These are phyloP conservation scores for Ustanciosporium gigantosporum DNA, from an alignment of 1,284 basidiomycete species.

Conservation along the genomic window DNA sequence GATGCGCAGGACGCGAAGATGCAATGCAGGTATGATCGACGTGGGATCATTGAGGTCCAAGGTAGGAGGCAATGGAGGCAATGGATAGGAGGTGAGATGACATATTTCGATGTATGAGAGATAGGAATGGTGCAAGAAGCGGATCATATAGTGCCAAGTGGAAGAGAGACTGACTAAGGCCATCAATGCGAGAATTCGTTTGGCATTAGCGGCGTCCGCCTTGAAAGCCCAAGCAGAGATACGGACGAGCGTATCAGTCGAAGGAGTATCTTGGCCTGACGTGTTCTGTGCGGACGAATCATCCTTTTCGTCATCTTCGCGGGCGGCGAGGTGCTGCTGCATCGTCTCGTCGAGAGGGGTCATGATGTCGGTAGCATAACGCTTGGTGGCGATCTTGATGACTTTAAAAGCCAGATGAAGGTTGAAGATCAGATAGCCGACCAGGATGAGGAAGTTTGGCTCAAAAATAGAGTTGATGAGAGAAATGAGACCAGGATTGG, in stretches of 20 bases:
- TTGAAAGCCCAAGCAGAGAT: slow-evolving; percentile 28
- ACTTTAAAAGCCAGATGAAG: slow-evolving; percentile 13
- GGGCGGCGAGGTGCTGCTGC: neutral
- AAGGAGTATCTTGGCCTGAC: slow-evolving; percentile 7
- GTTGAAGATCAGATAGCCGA: slow-evolving; percentile 33
- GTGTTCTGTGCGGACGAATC: neutral
- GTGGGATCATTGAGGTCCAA: slow-evolving; percentile 6
- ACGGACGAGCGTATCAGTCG: slow-evolving; percentile 13
- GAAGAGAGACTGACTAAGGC: slow-evolving; percentile 26
- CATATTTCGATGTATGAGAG: slow-evolving; percentile 33
- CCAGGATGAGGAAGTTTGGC: slow-evolving; percentile 41
- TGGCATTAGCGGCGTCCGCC: slow-evolving; percentile 9
- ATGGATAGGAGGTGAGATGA: slow-evolving; percentile 12
- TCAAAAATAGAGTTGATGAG: slow-evolving; percentile 30
- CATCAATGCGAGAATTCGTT: slow-evolving; percentile 12
- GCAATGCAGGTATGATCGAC: slow-evolving; percentile 60
- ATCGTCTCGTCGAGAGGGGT: neutral
- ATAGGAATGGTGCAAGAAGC: slow-evolving; percentile 53
- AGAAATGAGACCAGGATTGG: slow-evolving; percentile 14
- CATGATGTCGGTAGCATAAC: slow-evolving; percentile 3
- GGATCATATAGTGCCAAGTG: slow-evolving; percentile 53
- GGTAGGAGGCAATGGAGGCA: slow-evolving; percentile 16
- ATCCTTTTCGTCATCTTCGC: slow-evolving; percentile 2
- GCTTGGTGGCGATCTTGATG: slow-evolving; percentile 14
- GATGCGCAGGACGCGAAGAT: slow-evolving; percentile 36